phyloP scores from a whole-genome alignment of 805 yeast species.

The Saccharomyces kudriavzevii region DNA sequence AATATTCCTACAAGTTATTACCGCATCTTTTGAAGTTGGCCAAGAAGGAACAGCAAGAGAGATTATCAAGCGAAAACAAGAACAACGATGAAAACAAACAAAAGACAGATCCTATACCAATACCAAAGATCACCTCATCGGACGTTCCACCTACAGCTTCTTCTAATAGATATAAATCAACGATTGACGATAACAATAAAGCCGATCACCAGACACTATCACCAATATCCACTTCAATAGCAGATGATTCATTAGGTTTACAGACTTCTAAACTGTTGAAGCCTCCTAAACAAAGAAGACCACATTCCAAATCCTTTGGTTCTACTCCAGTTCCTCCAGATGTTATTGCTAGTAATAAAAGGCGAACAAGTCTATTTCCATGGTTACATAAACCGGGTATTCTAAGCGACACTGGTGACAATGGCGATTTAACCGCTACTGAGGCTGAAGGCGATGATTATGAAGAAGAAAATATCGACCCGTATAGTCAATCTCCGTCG shows the following conservation, averaged over 20 bases:
- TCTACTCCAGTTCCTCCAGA: constrained; percentile 28
- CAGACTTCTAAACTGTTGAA: constrained; percentile 1
- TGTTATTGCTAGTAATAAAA: constrained; percentile 22
- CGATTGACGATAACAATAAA: background rate
- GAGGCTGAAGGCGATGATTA: constrained; percentile 27
- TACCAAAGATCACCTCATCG: background rate
- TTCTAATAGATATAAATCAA: background rate
- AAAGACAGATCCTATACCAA: constrained; percentile 2
- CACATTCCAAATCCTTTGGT: constrained; percentile 29
- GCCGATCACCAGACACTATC: background rate
- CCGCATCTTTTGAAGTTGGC: constrained; percentile 41
- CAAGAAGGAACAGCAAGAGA: constrained; percentile 16
- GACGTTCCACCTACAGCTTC: background rate
- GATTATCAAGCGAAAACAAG: background rate
- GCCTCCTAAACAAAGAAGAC: constrained; percentile 18
- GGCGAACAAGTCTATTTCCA: constrained; percentile 23
- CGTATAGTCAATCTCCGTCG: constrained; percentile 10
- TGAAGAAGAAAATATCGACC: constrained; percentile 18
- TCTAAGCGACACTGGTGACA: constrained; percentile 23
- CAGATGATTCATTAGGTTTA: background rate
- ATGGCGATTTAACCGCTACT: constrained; percentile 21
- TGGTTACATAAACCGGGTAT: constrained; percentile 27
- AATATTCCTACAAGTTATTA: constrained; percentile 70
- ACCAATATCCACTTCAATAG: background rate
- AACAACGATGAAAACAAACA: constrained; percentile 5